Conservation (phyloP, 2,329 filamentous ascomycete species). For the Nemania serpens region DNA sequence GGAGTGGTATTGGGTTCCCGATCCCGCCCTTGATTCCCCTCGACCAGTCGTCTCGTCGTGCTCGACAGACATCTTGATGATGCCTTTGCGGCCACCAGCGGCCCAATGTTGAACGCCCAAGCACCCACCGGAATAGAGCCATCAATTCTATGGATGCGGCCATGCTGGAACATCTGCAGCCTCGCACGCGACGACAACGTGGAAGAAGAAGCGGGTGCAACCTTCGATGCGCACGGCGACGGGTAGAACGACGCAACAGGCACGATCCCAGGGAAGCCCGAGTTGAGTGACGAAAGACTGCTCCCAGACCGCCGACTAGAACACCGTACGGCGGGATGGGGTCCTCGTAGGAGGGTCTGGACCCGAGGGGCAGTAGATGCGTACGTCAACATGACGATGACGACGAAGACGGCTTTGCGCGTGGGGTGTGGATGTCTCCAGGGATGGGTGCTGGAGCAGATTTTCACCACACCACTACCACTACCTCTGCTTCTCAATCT, state of each 20-base stretch:
- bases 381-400: conserved; percentile 21
- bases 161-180: neutral
- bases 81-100: neutral
- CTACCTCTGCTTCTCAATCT: neutral
- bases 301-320: neutral
- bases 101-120: neutral
- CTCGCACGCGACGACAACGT: neutral
- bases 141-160: neutral
- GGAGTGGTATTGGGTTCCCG: neutral
- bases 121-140: neutral
- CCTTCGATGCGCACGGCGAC: neutral
- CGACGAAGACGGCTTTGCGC: no score
- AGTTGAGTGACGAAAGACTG: no score
- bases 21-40: neutral
- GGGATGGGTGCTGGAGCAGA: neutral
- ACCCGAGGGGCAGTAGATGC: conserved; percentile 2
- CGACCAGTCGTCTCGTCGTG: neutral
- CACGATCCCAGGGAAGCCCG: neutral
- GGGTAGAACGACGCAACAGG: neutral
- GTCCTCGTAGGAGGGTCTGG: conserved; percentile 4
- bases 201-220: neutral
- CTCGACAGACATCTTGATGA: conserved; percentile 9
- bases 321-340: neutral
- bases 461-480: conserved; percentile 1
- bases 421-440: neutral